These are phyloP conservation scores for Durio zibethinus DNA, from an alignment of 345 rosid species.

Conservation along the genomic window DNA sequence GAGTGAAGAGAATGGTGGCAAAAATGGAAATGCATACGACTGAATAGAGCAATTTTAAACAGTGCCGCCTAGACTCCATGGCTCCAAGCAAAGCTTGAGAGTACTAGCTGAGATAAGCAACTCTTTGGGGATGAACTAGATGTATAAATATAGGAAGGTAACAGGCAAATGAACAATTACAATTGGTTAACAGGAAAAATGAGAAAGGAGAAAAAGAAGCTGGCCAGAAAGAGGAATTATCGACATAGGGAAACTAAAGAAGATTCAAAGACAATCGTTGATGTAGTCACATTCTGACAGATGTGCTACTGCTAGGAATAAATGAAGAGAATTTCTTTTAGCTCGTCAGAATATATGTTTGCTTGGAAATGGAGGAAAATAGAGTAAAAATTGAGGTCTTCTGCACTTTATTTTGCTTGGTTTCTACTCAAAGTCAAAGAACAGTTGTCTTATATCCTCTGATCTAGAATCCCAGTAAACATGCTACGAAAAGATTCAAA, in stretches of 20 bases:
- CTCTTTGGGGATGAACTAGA: not conserved
- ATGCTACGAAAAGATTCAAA: not conserved
- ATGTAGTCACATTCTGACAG: not conserved
- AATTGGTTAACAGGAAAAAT: not conserved
- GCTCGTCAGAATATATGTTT: constrained; percentile 34
- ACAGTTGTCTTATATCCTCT: constrained; percentile 2
- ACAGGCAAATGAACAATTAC: not conserved
- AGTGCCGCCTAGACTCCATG: constrained; percentile 15
- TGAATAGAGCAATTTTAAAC: not conserved
- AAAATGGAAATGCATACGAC: constrained; percentile 6
- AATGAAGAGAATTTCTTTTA: not conserved
- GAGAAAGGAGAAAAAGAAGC: not conserved
- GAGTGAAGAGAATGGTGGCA: constrained; percentile 20
- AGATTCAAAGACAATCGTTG: not conserved
- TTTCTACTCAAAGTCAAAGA: constrained; percentile 37
- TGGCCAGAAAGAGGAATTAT: not conserved
- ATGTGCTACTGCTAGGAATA: not conserved
- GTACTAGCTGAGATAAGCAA: not conserved
- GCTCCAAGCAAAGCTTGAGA: not conserved
- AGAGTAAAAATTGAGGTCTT: not conserved
- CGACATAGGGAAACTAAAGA: constrained; percentile 7
- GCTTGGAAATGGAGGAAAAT: constrained; percentile 34
- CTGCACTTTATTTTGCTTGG: constrained; percentile 29
- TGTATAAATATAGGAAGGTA: not conserved
- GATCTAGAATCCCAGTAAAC: not conserved